Conservation (phyloP, 805 yeast species). For the Suhomyces sp. region DNA sequence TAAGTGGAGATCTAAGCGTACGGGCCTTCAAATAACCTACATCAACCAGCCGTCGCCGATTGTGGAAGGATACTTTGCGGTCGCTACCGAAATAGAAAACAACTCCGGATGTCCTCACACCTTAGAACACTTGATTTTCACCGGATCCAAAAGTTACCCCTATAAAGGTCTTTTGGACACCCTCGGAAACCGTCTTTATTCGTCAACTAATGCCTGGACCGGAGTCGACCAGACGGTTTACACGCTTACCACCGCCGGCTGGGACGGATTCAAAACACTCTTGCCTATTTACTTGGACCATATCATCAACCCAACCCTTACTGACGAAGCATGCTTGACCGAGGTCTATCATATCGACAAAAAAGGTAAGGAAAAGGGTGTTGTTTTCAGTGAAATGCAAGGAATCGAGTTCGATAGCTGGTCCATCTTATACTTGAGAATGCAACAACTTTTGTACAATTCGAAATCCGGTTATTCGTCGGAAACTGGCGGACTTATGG, state of each 20-base stretch:
- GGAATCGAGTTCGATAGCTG: constrained; percentile 80
- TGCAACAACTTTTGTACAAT: constrained; percentile 55
- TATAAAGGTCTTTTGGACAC: constrained; percentile 89
- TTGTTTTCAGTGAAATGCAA: constrained; percentile 96
- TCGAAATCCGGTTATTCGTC: constrained; percentile 77
- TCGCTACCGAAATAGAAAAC: constrained; percentile 85
- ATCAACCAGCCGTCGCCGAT: constrained; percentile 80
- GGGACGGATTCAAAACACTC: constrained; percentile 85
- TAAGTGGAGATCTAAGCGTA: constrained; percentile 74
- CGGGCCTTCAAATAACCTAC: constrained; percentile 79
- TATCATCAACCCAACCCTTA: constrained; percentile 74
- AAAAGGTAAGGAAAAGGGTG: constrained; percentile 88
- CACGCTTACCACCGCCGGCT: constrained; percentile 88
- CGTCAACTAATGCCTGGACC: constrained; percentile 96
- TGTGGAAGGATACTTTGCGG: constrained; percentile 92
- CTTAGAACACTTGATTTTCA: constrained; percentile 86
- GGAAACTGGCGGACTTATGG: constrained; percentile 90
- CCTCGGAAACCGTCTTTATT: constrained; percentile 77
- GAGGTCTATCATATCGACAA: constrained; percentile 96
- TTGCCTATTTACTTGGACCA: constrained; percentile 92
- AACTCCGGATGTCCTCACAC: constrained; percentile 96
- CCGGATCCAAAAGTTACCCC: constrained; percentile 89
- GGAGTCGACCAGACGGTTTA: constrained; percentile 94
- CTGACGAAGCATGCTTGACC: constrained; percentile 87
- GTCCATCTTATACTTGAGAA: constrained; percentile 58